phyloP scores from a whole-genome alignment of 768 basidiomycete genomes.

The Macrolepiota fuliginosa region DNA sequence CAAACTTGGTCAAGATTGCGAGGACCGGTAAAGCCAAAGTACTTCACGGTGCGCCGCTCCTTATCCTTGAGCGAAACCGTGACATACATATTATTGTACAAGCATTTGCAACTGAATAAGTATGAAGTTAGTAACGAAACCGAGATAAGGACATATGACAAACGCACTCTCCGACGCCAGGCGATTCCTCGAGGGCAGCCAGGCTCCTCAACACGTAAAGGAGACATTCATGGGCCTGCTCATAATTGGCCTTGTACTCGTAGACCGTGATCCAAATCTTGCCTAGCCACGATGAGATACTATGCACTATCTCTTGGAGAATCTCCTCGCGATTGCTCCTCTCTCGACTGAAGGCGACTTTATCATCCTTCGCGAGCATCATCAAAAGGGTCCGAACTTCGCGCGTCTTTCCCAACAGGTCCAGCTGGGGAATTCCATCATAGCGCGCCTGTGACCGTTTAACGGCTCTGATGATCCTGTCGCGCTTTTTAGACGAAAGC shows the following conservation, averaged over 20 bases:
- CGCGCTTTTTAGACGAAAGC: slow-evolving; percentile 35
- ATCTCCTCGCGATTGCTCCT: slow-evolving; percentile 54
- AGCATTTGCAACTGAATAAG: slow-evolving; percentile 50
- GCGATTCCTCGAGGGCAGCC: slow-evolving; percentile 35
- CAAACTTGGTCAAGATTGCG: slow-evolving; percentile 42
- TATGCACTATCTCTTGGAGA: slow-evolving; percentile 52
- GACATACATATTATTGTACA: slow-evolving; percentile 44
- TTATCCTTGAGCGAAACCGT: slow-evolving; percentile 43
- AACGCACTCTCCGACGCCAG: slow-evolving; percentile 37
- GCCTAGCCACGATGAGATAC: slow-evolving; percentile 55
- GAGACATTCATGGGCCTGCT: slow-evolving; percentile 53
- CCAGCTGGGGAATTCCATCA: slow-evolving; percentile 43
- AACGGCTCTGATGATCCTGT: slow-evolving; percentile 35
- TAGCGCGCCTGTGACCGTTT: slow-evolving; percentile 34
- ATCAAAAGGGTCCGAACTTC: slow-evolving; percentile 53
- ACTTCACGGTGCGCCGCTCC: slow-evolving; percentile 41
- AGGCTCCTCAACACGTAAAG: slow-evolving; percentile 48
- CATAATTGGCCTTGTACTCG: slow-evolving; percentile 53
- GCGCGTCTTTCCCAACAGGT: slow-evolving; percentile 50
- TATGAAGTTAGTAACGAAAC: not conserved
- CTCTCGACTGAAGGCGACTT: slow-evolving; percentile 50
- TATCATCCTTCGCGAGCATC: slow-evolving; percentile 52
- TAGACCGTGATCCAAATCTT: slow-evolving; percentile 64
- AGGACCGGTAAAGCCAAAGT: slow-evolving; percentile 47
- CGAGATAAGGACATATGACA: not conserved